A percentile compares a stretch with the other conserved stretches of the same genome.
Evolutionary conservation across 1,139 yeast genomes (phyloP).

Genomic region (Yamadazyma taylorii): DNA sequence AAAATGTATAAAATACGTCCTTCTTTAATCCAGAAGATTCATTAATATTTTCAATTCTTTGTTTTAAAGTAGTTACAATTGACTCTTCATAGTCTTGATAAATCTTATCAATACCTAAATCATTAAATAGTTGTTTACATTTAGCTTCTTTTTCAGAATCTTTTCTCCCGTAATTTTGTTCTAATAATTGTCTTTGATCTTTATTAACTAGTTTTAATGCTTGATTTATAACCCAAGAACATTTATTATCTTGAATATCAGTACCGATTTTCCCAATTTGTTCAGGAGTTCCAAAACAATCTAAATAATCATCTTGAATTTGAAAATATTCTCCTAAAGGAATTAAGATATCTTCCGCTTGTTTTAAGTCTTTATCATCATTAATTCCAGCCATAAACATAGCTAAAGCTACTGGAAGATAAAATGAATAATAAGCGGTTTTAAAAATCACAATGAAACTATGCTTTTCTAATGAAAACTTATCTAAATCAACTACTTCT

Average conservation of each 20-base stretch:
- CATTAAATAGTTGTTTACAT: conserved; percentile 74
- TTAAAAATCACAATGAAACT: conserved; percentile 94
- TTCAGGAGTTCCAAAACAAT: conserved; percentile 96
- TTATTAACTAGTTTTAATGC: conserved; percentile 79
- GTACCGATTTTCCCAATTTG: conserved; percentile 99
- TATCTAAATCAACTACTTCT: conserved; percentile 82
- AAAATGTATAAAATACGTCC: conserved; percentile 78
- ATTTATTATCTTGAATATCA: conserved; percentile 96
- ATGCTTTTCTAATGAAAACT: conserved; percentile 86
- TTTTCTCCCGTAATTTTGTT: conserved; percentile 87
- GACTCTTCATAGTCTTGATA: conserved; percentile 84
- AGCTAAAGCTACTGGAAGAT: conserved; percentile 95
- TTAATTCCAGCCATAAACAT: conserved; percentile 88
- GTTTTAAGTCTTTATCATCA: conserved; percentile 73
- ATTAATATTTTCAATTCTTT: conserved; percentile 68
- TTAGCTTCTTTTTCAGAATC: conserved; percentile 65
- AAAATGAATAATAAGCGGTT: conserved; percentile 97
- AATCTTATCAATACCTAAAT: conserved; percentile 67
- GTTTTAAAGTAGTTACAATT: conserved; percentile 62
- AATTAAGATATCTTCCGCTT: conserved; percentile 82
- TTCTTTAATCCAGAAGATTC: conserved; percentile 91
- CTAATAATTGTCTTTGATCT: conserved; percentile 80
- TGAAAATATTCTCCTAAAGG: conserved; percentile 99
- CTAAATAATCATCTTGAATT: conserved; percentile 96
- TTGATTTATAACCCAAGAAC: conserved; percentile 96